phyloP scores from a whole-genome alignment of 2,329 filamentous ascomycete species.

The Fusarium austroafricanum region DNA sequence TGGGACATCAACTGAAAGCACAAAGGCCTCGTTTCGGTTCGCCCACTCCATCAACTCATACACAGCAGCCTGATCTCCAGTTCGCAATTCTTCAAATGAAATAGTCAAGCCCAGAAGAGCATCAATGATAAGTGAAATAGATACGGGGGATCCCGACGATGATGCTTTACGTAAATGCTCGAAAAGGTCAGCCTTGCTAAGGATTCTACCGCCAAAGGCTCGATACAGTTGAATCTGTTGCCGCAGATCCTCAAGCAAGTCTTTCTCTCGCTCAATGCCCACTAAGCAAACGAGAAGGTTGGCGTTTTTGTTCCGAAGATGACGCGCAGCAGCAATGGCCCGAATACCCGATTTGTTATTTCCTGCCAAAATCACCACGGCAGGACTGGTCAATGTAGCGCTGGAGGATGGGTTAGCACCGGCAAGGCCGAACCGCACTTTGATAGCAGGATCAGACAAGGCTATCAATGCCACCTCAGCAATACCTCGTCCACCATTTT shows the following conservation, averaged over 20 bases:
- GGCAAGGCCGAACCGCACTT: slow-evolving; percentile 61
- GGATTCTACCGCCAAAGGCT: slow-evolving; percentile 81
- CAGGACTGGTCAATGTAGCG: slow-evolving; percentile 49
- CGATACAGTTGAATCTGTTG: slow-evolving; percentile 87
- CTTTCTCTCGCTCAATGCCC: slow-evolving; percentile 83
- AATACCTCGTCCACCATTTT: slow-evolving; percentile 89
- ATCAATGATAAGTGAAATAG: slow-evolving; percentile 86
- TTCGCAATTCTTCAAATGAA: slow-evolving; percentile 87
- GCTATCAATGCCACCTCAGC: slow-evolving; percentile 83
- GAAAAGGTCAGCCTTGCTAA: slow-evolving; percentile 70
- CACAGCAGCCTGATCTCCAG: slow-evolving; percentile 83
- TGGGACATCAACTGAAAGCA: slow-evolving; percentile 90
- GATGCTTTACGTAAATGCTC: slow-evolving; percentile 66
- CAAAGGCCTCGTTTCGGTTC: slow-evolving; percentile 84
- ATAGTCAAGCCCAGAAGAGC: slow-evolving; percentile 88
- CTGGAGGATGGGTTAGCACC: slow-evolving; percentile 52
- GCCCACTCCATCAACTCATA: slow-evolving; percentile 95
- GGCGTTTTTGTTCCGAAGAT: slow-evolving; percentile 84
- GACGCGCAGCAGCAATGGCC: slow-evolving; percentile 85
- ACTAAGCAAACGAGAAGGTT: slow-evolving; percentile 86
- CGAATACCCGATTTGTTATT: slow-evolving; percentile 91
- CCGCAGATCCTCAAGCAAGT: slow-evolving; percentile 82
- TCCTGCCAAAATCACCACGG: slow-evolving; percentile 85
- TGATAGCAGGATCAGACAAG: slow-evolving; percentile 71
- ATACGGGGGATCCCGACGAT: slow-evolving; percentile 56